These are phyloP conservation scores for Lanmaoa pseudosensibilis DNA, from an alignment of 768 basidiomycete species.

Conservation along the genomic window DNA sequence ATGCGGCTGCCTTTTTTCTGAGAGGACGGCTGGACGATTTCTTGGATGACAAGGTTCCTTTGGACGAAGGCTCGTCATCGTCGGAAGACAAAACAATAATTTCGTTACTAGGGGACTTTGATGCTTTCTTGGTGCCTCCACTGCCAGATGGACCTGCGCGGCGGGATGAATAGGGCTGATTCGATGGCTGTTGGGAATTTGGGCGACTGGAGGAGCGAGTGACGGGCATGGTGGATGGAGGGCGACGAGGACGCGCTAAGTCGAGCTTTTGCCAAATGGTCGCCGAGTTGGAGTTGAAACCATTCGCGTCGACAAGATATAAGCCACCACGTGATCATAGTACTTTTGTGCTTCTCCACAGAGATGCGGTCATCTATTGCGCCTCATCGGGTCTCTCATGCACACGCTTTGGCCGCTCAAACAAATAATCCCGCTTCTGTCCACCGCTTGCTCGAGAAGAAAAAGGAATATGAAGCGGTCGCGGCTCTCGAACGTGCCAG, in stretches of 20 bases:
- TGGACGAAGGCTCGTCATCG: conserved; percentile 25
- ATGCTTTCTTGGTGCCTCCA: conserved; percentile 15
- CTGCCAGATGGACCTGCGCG: conserved; percentile 7
- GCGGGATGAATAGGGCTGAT: conserved; percentile 6
- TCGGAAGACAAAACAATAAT: conserved; percentile 38
- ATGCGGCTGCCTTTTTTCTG: conserved; percentile 24
- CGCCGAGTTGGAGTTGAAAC: neutral
- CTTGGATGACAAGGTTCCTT: conserved; percentile 17
- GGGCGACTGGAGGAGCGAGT: conserved; percentile 31
- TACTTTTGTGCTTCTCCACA: neutral
- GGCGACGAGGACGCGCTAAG: neutral
- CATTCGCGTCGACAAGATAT: conserved; percentile 11
- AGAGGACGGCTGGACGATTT: conserved; percentile 1
- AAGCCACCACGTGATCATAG: conserved; percentile 13
- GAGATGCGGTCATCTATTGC: conserved; percentile 58
- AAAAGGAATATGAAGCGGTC: conserved; percentile 78
- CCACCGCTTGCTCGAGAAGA: conserved; percentile 69
- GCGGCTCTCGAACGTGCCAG: conserved; percentile 68
- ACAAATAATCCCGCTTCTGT: conserved; percentile 47
- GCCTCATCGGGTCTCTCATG: conserved; percentile 51
- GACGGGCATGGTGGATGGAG: conserved; percentile 23
- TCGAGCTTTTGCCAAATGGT: neutral
- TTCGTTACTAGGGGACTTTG: conserved; percentile 20
- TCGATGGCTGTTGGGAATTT: neutral
- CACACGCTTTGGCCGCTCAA: conserved; percentile 36